Evolutionary conservation across 1,284 basidiomycete genomes (phyloP), one percentile per base, ranked within the genome.

Genomic region (Puccinia triticina): DNA sequence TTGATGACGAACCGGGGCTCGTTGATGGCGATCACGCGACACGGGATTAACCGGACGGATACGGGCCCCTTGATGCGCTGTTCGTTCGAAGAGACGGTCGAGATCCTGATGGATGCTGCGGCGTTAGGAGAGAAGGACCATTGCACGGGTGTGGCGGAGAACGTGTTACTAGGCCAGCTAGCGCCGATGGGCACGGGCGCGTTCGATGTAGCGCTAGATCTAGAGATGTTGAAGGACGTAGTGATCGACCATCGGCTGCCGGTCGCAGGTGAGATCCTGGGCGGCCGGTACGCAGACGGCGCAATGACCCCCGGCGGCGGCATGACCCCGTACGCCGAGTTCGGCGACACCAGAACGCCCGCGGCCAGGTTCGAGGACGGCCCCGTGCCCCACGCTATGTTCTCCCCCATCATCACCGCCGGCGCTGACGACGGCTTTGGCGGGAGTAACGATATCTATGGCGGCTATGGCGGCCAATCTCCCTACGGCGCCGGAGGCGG

Each of bases 51-150:
- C 88, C 92, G 96, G 80, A 94, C 96, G 43, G 95, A 98, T 85
- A 96, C 95, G 14, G 95, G 95, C 59, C 96, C 97, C 1, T 90
- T 99, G 78, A 98, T 99, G 92, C 91, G 97, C 72, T 98, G 95
- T 88, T 98, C 97, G 3, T 99, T 99, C 90, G 97, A 99, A 88
- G 97, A 99, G 90, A 99, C 97, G 0, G 97, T 98, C 84, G 97
- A 99, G 88, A 98, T 99, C 85, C 88, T 99, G 82, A 96, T 99
- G 92, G 97, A 99, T 87, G 97, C 97, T 0, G 97, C 97, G 0
- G 95, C 96, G 1, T 93, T 96, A 66, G 97, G 97, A 80, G 96
- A 99, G 89, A 93, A 95, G 87, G 97, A 99, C 85, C 96, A 99
- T 86, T 99, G 97, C 88, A 94, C 94, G 84, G 97, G 97, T 84